Evolutionary conservation across 176 grass and related monocot species (phyloP), one percentile per base, ranked within the genome.

Genomic region (Otatea glauca): DNA sequence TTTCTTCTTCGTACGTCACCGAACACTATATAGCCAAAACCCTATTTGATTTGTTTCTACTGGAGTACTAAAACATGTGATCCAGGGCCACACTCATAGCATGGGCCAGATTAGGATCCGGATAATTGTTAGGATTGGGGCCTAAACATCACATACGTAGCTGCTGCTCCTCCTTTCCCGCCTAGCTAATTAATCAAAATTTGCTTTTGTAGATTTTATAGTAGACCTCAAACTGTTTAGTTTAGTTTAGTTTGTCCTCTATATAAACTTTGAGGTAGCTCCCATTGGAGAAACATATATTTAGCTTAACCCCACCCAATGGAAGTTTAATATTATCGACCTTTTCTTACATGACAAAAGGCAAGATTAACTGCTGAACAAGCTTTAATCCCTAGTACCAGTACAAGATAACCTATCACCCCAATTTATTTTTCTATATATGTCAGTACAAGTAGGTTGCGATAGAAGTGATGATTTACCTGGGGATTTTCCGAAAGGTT

Each of bases 11-110:
- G 29, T 29, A 29, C 29, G 29, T 29, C 29, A 29, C 29, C 29
- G 29, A 29, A 1, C 29, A 68, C 68, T 61, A 68, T 65, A 75
- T 74, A 80, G 72, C 67, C 84, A 59, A 68, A 68, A 65, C 49
- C 50, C 66, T 59, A 65, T 44, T 66, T 61, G 79, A 86, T 90
- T 78, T 82, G 78, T 77, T 83, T 77, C 6, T 68, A 45, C 49
- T 38, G 58, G 54, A 44, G 45, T 56, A 72, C 34, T 63, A 66
- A 73, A 23, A n/a, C 44, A 37, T 39, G 51, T 78, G 79, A 25
- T 48, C 83, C 78, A 59, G 47, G 47, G 58, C 42, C 59, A 54
- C 78, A 71, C 68, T 82, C 65, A 72, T 82, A 55, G 55, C 45
- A 34, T 82, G 78, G 72, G 45, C 55, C 78, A 65, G 53, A 39